These are phyloP conservation scores for Oryza longistaminata DNA, from an alignment of 176 grass and related monocot species.

Conservation along the genomic window DNA sequence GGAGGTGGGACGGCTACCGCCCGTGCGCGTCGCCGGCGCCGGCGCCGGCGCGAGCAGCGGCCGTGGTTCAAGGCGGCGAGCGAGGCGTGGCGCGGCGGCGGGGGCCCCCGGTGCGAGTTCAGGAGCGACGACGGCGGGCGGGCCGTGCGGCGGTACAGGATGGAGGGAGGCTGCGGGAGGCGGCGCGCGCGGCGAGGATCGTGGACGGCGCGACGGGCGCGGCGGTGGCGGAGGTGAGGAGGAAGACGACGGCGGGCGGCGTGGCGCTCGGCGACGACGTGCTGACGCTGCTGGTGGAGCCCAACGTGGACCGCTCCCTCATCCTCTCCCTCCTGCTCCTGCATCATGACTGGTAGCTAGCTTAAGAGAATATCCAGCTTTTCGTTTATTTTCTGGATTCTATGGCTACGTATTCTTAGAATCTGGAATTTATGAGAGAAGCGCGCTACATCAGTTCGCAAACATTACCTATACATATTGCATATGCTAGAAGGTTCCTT, in stretches of 20 bases:
- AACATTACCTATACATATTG: too few species aligned
- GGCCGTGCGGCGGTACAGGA: constrained; percentile 46
- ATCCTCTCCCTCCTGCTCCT: constrained; percentile 78
- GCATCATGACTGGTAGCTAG: background rate
- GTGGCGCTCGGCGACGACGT: constrained; percentile 76
- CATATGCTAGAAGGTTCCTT: background rate
- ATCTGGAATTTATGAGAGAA: too few species aligned
- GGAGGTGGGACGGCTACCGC: constrained; percentile 69
- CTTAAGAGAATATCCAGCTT: too few species aligned
- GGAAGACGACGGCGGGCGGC: constrained; percentile 70
- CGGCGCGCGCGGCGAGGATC: constrained; percentile 44
- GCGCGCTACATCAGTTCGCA: too few species aligned
- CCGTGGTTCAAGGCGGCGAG: constrained; percentile 67
- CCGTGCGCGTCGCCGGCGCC: background rate
- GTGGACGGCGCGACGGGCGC: constrained; percentile 60
- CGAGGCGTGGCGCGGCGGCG: constrained; percentile 29
- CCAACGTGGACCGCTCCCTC: constrained; percentile 65
- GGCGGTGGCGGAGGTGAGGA: constrained; percentile 75
- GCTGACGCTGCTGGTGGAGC: constrained; percentile 68
- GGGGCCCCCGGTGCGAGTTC: constrained; percentile 50
- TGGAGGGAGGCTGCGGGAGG: constrained; percentile 37
- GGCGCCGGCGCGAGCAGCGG: background rate
- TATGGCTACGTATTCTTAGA: too few species aligned
- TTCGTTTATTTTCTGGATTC: too few species aligned
- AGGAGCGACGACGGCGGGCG: background rate